Evolutionary conservation across 768 basidiomycete species (phyloP).

Genomic region (Phanerodontia chrysosporium): DNA sequence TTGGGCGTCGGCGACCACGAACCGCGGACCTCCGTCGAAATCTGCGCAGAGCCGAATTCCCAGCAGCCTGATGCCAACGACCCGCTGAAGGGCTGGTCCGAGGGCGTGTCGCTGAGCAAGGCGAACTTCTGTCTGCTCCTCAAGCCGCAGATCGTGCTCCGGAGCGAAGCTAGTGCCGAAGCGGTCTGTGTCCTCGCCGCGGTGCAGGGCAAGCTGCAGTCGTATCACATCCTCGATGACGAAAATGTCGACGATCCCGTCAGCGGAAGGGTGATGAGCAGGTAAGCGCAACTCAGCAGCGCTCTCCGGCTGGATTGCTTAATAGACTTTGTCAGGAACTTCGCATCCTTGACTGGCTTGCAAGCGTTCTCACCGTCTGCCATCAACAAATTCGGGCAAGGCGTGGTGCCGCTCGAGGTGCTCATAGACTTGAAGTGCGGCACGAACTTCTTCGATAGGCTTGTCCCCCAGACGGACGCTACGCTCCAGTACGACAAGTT

Average conservation of each 20-base stretch:
- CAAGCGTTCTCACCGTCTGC: conserved; percentile 81
- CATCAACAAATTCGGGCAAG: conserved; percentile 37
- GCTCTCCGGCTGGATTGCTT: neutral
- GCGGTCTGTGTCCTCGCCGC: conserved; percentile 71
- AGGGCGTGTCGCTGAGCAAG: conserved; percentile 63
- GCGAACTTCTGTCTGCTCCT: conserved; percentile 82
- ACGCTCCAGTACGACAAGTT: conserved; percentile 90
- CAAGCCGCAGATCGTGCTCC: conserved; percentile 85
- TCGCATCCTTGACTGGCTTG: conserved; percentile 71
- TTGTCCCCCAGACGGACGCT: conserved; percentile 86
- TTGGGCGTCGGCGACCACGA: conserved; percentile 45
- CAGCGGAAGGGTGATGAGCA: conserved; percentile 80
- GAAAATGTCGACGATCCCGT: conserved; percentile 77
- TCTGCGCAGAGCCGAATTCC: conserved; percentile 27
- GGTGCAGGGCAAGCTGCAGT: conserved; percentile 73
- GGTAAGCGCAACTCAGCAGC: conserved; percentile 39
- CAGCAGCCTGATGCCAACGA: conserved; percentile 39
- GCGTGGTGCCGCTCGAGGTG: conserved; percentile 84
- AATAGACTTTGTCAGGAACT: conserved; percentile 49
- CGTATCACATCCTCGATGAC: conserved; percentile 77
- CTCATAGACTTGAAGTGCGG: conserved; percentile 83
- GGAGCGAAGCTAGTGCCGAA: conserved; percentile 50
- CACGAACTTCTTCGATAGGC: conserved; percentile 77
- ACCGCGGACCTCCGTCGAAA: conserved; percentile 36
- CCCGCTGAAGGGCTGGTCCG: conserved; percentile 68